Evolutionary conservation across 2,329 filamentous ascomycete genomes (phyloP).

Genomic region (Sclerotinia trifoliorum): DNA sequence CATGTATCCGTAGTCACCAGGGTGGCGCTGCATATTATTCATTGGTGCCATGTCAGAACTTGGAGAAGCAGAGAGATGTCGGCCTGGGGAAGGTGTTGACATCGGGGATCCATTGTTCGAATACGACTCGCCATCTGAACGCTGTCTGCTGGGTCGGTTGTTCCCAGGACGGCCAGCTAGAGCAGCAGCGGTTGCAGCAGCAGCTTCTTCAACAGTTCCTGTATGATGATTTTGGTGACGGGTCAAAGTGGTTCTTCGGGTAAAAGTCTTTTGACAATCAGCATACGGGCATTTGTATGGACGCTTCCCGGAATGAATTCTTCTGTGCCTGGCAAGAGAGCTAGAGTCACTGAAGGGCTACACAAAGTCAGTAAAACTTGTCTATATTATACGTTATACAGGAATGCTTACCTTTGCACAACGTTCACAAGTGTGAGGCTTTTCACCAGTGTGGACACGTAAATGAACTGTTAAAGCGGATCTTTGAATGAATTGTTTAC

Average conservation of each 20-base stretch:
- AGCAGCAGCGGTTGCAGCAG: constrained; percentile 82
- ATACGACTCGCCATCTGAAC: constrained; percentile 69
- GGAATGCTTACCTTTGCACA: constrained; percentile 76
- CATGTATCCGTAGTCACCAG: constrained; percentile 70
- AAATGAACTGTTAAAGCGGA: constrained; percentile 94
- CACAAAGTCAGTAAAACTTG: constrained; percentile 33
- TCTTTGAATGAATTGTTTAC: constrained; percentile 95
- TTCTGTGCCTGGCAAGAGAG: constrained; percentile 86
- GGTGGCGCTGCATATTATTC: constrained; percentile 55
- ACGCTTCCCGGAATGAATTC: constrained; percentile 92
- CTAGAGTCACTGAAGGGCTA: constrained; percentile 96
- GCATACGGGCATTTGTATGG: constrained; percentile 98
- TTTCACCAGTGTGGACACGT: constrained; percentile 95
- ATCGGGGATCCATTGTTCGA: constrained; percentile 72
- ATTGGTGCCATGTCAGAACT: constrained; percentile 70
- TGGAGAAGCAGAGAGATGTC: constrained; percentile 77
- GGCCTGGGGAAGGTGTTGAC: constrained; percentile 80
- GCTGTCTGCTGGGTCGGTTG: constrained; percentile 49
- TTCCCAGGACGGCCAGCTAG: constrained; percentile 55
- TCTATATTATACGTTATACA: constrained; percentile 22
- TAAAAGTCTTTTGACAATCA: constrained; percentile 98
- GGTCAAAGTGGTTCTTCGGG: constrained; percentile 88
- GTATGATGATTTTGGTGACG: constrained; percentile 95
- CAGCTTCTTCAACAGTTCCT: constrained; percentile 91
- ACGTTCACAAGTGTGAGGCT: constrained; percentile 95